Evolutionary conservation across 768 basidiomycete genomes (phyloP), one percentile per base, ranked within the genome.

Genomic region (Amanita muscaria): DNA sequence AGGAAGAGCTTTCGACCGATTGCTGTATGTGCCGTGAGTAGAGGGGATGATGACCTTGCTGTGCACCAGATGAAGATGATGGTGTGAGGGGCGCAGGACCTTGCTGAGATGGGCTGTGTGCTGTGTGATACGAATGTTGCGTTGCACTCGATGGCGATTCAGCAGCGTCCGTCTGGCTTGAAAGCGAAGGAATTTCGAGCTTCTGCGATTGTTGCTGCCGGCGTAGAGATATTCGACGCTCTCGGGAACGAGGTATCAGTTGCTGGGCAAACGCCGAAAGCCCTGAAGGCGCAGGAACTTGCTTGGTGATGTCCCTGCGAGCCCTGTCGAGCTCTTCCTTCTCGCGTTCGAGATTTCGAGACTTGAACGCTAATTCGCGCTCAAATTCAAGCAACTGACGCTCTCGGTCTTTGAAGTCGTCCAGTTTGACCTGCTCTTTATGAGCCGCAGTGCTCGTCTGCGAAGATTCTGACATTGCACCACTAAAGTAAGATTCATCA

Each of bases 271-370:
- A 49, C 52, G 21, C 49, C 46, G 31, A 49, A 49, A 16, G 50
- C 40, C 35, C 51, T 49, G 41, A 42, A 9, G 21, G 46, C 43
- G 30, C 49, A 43, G 41, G 51, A 19, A 33, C 53, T 47, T 51
- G 41, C 38, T 51, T 47, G 39, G 58, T 41, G 18, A 53, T 55
- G 10, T 57, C 62, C 30, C 60, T 60, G 10, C 66, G 68, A 15
- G 67, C 55, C 33, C 62, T 68, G 42, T 61, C 51, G 32, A 74
- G 49, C 36, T 62, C 60, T 11, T 68, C 63, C 10, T 75, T 70
- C 42, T 84, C 79, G 40, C 64, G 63, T 44, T 83, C 80, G 16
- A 84, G 56, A 51, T 83, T 77, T 18, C 70, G 70, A 7, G 73
- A 60, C 7, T 71, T 70, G 51, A 72, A 60, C 42, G 74, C 64